These are phyloP conservation scores for Trichoderma sp. DNA, from an alignment of 2,329 filamentous ascomycete species.

Conservation along the genomic window DNA sequence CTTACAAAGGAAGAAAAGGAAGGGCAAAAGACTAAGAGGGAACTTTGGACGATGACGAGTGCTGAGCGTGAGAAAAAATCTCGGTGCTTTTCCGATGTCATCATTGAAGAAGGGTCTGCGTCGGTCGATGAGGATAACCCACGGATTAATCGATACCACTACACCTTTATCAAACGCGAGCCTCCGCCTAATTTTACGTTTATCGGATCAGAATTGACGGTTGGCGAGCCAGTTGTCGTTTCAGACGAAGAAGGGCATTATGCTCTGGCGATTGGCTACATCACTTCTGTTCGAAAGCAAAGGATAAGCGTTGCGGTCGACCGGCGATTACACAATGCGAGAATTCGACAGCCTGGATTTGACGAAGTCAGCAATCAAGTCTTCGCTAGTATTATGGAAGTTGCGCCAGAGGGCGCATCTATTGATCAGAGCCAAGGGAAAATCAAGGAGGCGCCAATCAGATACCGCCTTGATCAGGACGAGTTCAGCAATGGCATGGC, in stretches of 20 bases:
- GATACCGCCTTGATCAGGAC: constrained; percentile 91
- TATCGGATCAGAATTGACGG: constrained; percentile 79
- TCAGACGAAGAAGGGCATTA: constrained; percentile 96
- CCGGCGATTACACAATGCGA: constrained; percentile 80
- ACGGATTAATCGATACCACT: constrained; percentile 89
- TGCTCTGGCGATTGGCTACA: constrained; percentile 88
- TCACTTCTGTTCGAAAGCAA: constrained; percentile 71
- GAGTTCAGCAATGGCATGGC: constrained; percentile 99
- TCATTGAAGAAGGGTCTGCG: constrained; percentile 75
- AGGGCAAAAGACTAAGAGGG: constrained; percentile 78
- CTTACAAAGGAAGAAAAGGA: constrained; percentile 94
- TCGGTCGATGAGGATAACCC: constrained; percentile 66
- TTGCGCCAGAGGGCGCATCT: constrained; percentile 55
- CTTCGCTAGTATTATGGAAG: constrained; percentile 90
- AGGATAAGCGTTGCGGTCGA: constrained; percentile 88
- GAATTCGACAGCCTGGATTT: constrained; percentile 73
- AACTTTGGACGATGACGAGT: constrained; percentile 96
- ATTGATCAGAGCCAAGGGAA: constrained; percentile 52
- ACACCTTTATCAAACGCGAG: constrained; percentile 75
- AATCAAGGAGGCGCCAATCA: constrained; percentile 54
- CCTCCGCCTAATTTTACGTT: constrained; percentile 70
- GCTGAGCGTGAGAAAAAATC: constrained; percentile 82
- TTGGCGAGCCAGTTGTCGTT: constrained; percentile 92
- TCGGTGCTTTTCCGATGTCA: constrained; percentile 83
- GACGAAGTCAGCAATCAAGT: constrained; percentile 74